Conservation (phyloP, 768 basidiomycete genomes). For the Leccinum imitatum region DNA sequence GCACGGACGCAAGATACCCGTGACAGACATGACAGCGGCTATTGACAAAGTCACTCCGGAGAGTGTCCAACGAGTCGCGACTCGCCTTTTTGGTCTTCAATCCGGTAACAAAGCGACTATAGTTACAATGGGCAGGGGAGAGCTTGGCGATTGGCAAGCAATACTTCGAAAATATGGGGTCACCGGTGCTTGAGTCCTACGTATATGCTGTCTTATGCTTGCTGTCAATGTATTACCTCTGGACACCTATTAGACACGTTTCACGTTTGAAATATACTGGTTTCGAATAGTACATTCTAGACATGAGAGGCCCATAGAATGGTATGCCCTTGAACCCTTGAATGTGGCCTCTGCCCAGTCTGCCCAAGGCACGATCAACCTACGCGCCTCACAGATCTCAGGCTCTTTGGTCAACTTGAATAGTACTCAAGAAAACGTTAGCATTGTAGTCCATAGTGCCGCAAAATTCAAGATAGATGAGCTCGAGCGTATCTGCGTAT, state of each 20-base stretch:
- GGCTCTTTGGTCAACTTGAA: not conserved
- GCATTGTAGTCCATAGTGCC: not conserved
- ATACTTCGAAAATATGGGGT: constrained; percentile 73
- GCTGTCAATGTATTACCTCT: not conserved
- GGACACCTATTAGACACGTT: not conserved
- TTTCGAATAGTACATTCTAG: not conserved
- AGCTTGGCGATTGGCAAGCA: constrained; percentile 63
- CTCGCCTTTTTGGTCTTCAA: constrained; percentile 66
- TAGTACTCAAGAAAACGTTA: not conserved
- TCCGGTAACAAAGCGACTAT: constrained; percentile 70
- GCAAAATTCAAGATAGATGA: not conserved
- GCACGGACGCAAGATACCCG: constrained; percentile 79
- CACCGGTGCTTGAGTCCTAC: constrained; percentile 28
- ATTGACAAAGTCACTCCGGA: constrained; percentile 74
- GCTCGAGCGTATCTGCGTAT: not conserved
- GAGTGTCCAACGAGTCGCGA: constrained; percentile 74
- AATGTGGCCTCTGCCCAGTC: constrained; percentile 33
- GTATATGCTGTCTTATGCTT: not conserved
- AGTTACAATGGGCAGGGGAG: constrained; percentile 81
- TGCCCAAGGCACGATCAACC: not conserved
- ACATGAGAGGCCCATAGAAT: not conserved
- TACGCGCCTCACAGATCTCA: not conserved
- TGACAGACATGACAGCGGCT: constrained; percentile 88
- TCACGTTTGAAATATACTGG: not conserved
- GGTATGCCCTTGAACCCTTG: not conserved